Conservation (phyloP, 1,284 basidiomycete genomes). For the Naganishia cerealis region DNA sequence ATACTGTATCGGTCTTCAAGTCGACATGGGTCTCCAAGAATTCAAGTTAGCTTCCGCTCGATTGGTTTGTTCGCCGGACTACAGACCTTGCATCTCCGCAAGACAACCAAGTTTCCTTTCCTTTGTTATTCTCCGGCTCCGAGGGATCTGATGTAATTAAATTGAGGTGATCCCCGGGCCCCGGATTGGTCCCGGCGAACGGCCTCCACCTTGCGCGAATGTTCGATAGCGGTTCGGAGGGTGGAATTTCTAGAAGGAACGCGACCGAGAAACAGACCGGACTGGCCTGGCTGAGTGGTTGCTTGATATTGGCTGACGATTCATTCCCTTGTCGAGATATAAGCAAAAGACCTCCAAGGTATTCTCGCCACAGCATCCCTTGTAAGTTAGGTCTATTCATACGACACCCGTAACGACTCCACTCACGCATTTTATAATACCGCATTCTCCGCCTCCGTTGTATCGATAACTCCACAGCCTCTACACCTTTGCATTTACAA, state of each 20-base stretch:
- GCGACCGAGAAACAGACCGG: slow-evolving; percentile 7
- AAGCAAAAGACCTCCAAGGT: slow-evolving; percentile 15
- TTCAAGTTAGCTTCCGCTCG: slow-evolving; percentile 13
- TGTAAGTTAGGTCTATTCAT: slow-evolving; percentile 21
- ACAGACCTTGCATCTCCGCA: not conserved
- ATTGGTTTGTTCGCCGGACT: not conserved
- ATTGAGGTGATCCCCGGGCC: not conserved
- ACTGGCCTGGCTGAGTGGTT: not conserved
- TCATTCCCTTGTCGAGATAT: slow-evolving; percentile 14
- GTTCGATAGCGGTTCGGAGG: slow-evolving; percentile 10
- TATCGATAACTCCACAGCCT: slow-evolving; percentile 14
- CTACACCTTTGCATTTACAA: slow-evolving; percentile 27
- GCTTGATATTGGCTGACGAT: slow-evolving; percentile 23
- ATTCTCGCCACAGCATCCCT: slow-evolving; percentile 25
- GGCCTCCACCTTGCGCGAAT: slow-evolving; percentile 4
- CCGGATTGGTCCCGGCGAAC: not conserved
- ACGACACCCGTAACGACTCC: slow-evolving; percentile 14
- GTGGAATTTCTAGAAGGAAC: slow-evolving; percentile 26
- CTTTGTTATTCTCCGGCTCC: not conserved
- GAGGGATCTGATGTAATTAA: too few species aligned
- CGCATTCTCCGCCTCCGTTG: slow-evolving; percentile 15
- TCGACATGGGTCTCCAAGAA: slow-evolving; percentile 10
- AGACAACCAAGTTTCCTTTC: too few species aligned
- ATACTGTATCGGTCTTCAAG: not conserved
- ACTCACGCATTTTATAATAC: slow-evolving; percentile 28